Conservation (phyloP, 2,329 filamentous ascomycete genomes). For the Leptographium lundbergii region DNA sequence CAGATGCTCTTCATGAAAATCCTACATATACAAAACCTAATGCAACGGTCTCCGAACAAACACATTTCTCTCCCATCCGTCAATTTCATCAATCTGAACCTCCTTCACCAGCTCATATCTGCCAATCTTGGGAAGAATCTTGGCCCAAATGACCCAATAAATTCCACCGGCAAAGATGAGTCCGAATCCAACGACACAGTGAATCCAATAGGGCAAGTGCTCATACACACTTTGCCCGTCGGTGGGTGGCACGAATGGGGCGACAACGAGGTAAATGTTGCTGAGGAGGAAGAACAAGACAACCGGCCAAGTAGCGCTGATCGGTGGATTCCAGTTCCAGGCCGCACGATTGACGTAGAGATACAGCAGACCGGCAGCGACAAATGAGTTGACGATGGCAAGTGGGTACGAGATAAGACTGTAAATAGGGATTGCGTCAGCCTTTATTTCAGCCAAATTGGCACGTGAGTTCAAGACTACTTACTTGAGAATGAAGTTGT, state of each 20-base stretch:
- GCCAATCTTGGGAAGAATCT: slow-evolving; percentile 37
- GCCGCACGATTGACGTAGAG: slow-evolving; percentile 36
- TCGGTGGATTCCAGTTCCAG: slow-evolving; percentile 40
- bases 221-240: slow-evolving; percentile 41
- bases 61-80: slow-evolving; percentile 49
- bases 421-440: slow-evolving; percentile 1
- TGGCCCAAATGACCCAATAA: slow-evolving; percentile 45
- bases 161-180: slow-evolving; percentile 38
- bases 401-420: slow-evolving; percentile 53
- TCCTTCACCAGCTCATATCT: slow-evolving; percentile 44
- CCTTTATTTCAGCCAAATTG: not conserved
- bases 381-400: slow-evolving; percentile 43
- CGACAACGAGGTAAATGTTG: slow-evolving; percentile 48
- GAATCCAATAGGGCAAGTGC: slow-evolving; percentile 41
- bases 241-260: slow-evolving; percentile 42
- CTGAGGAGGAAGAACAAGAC: slow-evolving; percentile 46
- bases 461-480: slow-evolving; percentile 8
- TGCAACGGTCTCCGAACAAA: slow-evolving; percentile 32
- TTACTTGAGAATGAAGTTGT: slow-evolving; percentile 49
- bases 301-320: slow-evolving; percentile 41
- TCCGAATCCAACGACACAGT: slow-evolving; percentile 44
- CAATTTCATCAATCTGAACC: slow-evolving; percentile 38
- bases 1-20: no score
- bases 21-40: not conserved
- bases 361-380: slow-evolving; percentile 38